phyloP scores from a whole-genome alignment of 2,329 filamentous ascomycete genomes.

The Coniochaeta prunicola region DNA sequence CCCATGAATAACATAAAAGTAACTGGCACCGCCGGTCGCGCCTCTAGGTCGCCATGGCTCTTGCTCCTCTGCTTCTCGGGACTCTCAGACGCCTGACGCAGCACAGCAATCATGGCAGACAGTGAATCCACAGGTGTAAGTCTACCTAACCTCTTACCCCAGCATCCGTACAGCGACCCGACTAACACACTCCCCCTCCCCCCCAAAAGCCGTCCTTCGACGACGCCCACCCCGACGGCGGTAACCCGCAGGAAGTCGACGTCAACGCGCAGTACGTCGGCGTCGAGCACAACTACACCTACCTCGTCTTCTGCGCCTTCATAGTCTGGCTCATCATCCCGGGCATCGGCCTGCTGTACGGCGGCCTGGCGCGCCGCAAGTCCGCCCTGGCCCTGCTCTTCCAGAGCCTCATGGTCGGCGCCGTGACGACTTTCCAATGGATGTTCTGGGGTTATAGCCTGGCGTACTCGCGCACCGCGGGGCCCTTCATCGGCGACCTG shows the following conservation, averaged over 20 bases:
- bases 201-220: not conserved
- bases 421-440: slow-evolving; percentile 46
- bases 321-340: slow-evolving; percentile 62
- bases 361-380: slow-evolving; percentile 55
- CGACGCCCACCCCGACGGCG: slow-evolving; percentile 8
- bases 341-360: slow-evolving; percentile 58
- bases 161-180: no score
- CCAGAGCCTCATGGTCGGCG: slow-evolving; percentile 51
- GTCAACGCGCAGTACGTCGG: slow-evolving; percentile 47
- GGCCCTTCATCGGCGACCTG: slow-evolving; percentile 56
- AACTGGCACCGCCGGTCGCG: not conserved
- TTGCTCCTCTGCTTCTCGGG: not conserved
- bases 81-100: not conserved
- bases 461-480: slow-evolving; percentile 52
- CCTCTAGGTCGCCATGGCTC: not conserved
- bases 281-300: slow-evolving; percentile 54
- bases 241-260: slow-evolving; percentile 16
- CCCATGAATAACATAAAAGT: not conserved
- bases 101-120: not conserved
- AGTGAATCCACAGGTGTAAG: not conserved
- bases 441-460: slow-evolving; percentile 61
- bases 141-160: no score
- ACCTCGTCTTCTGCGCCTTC: slow-evolving; percentile 49
- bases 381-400: slow-evolving; percentile 55
- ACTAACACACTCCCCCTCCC: not conserved